Evolutionary conservation across 2,329 filamentous ascomycete species (phyloP), one percentile per base, ranked within the genome.

Genomic region (Paraconiothyrium sp.): DNA sequence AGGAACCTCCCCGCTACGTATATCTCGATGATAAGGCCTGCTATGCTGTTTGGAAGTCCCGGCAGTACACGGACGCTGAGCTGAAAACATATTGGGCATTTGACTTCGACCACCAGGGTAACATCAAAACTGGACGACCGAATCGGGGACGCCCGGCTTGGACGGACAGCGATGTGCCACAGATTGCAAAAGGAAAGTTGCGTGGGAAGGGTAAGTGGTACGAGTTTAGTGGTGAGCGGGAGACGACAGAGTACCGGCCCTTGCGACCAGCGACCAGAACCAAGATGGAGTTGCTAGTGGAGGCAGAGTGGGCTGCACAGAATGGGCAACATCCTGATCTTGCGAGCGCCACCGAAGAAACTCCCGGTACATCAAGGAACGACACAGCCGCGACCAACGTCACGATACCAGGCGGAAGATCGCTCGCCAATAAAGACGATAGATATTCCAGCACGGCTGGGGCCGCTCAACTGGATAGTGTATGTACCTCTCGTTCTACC

Each of bases 21-120:
- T 75, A 78, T 41, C 75, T 82, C 1, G 80, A 82, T 60, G 80
- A 82, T 52, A 62, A 65, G 16, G 76, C 79, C 3, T 76, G 72
- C 24, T 75, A 75, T 56, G 71, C 74, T 3, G 72, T 82, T 8
- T 66, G 70, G 20, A 49, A 56, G 6, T 77, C 77, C 27, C 67
- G 75, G 27, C 69, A 69, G 11, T 75, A 77, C 55, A 69, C 58
- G 1, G 54, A 64, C 16, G 51, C 64, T 6, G 69, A 76, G 30
- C 58, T 67, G 24, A 58, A 57, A 9, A 50, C 58, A 4, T 76
- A 66, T 58, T 82, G 80, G 80, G 67, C 74, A 0, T 75, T 75
- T 48, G 80, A 82, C 67, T 82, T 81, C 64, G 70, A 70, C 22
- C 61, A 66, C 5, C 59, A 68, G 16, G 78, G 78, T 9, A 68